Percentiles rank a stretch among this genome's conserved stretches.
Conservation (phyloP, 2,329 filamentous ascomycete genomes). For the Alternaria ventricosa region DNA sequence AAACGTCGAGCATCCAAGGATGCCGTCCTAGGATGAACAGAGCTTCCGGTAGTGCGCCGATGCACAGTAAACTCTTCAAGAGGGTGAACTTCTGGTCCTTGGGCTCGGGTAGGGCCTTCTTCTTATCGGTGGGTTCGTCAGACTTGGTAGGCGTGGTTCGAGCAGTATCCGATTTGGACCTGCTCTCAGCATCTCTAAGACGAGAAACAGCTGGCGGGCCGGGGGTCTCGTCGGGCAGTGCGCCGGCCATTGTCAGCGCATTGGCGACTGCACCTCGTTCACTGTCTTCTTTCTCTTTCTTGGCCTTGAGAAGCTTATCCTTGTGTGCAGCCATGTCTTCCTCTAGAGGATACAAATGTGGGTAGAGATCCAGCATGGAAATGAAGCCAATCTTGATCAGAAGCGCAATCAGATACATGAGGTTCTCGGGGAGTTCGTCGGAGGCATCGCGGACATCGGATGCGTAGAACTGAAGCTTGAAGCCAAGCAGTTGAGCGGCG, state of each 20-base stretch:
- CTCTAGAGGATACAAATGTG: conserved; percentile 87
- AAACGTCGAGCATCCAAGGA: conserved; percentile 87
- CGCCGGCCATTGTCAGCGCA: conserved; percentile 84
- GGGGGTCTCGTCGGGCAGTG: conserved; percentile 82
- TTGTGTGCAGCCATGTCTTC: conserved; percentile 79
- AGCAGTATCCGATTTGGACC: conserved; percentile 54
- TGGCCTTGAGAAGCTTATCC: conserved; percentile 71
- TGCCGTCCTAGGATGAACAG: conserved; percentile 91
- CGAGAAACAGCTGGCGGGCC: conserved; percentile 49
- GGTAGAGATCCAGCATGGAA: conserved; percentile 86
- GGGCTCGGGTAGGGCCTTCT: conserved; percentile 70
- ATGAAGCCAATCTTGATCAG: conserved; percentile 98
- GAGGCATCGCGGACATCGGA: conserved; percentile 75
- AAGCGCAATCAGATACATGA: conserved; percentile 89
- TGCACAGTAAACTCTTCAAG: conserved; percentile 83
- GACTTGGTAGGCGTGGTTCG: conserved; percentile 50
- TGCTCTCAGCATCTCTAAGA: conserved; percentile 64
- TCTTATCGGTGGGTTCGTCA: conserved; percentile 50
- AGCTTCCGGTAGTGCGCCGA: conserved; percentile 90
- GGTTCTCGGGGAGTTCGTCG: conserved; percentile 86
- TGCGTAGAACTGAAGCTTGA: conserved; percentile 95
- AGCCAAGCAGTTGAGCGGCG: conserved; percentile 92
- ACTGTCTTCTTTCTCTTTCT: conserved; percentile 71
- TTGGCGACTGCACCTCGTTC: conserved; percentile 75
- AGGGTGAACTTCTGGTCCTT: conserved; percentile 87